Base-by-base conservation (phyloP, 2,329 filamentous ascomycete genomes). In the Cladosporium velox region DNA sequence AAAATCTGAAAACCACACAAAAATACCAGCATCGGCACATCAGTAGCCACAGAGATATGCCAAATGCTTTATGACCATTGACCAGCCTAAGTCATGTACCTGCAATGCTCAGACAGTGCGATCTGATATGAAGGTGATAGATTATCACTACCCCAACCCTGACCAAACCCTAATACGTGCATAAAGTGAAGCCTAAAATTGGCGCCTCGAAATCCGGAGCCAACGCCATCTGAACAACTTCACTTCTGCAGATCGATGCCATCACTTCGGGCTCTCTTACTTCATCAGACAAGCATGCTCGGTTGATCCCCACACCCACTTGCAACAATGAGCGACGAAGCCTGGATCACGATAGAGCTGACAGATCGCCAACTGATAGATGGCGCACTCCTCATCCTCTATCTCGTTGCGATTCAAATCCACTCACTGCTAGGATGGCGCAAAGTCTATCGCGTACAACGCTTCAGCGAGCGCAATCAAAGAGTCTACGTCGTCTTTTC, bases 401-500 rank as follows among this genome's bases (percentile, higher is more conserved):
- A 64, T 28, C 34, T 64, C 15, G 8, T 64, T 35, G 61, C 61
- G 51, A 64, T 64, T 12, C 61, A 64, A 26, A 21, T 64, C 61
- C 61, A 64, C 49, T 57, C 51, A 32, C 38, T 57, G 49, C 26
- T 64, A 15, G 35, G 38, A 24, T 64, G 61, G 35, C 61, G 61
- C 51, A 55, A 47, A 47, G 61, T 57, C 51, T 64, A 52, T 55
- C 44, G 63, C 41, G 47, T 59, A 30, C 63, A 65, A 35, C 63
- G 57, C 57, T 59, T 65, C 55, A 65, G 63, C 44, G 54, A 49
- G 30, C 63, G 63, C 28, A 59, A 59, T 30, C 63, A 65, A 24
- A 57, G 57, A n/a, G 14, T 65, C 34, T 59, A 65, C 28, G 61
- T 64, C 18, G 61, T 64, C 26, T 64, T 64, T 28, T 64, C 61